Base-by-base conservation (phyloP, 768 basidiomycete species). In the Tricholoma hemisulphureum region DNA sequence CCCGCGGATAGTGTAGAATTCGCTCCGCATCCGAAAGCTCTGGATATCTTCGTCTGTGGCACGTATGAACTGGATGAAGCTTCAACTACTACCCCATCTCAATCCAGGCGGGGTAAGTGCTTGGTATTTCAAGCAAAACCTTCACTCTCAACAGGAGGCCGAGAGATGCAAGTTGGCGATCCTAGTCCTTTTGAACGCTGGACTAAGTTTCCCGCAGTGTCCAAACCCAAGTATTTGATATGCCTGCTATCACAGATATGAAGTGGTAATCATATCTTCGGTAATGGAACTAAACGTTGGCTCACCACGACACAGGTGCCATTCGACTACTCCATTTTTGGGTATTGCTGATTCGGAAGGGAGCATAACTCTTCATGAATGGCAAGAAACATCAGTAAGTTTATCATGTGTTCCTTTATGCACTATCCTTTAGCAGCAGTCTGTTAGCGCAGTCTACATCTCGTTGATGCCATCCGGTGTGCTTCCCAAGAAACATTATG, bases 1-100 rank as follows among this genome's bases (percentile, higher is more conserved):
- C 93, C 93, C 9, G 95, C 94, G 20, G 95, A 97, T 71, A 85
- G 89, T 10, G 80, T 94, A 55, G 97, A 98, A 65, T 98, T 95
- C 69, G 95, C 92, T 63, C 95, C 95, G 4, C 82, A 82, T 56
- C 77, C 79, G 11, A 74, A 75, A 23, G 78, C 77, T 50, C 73
- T 77, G 2, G 75, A 88, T 62, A 72, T 97, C 24, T 81, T 98
- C 58, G 89, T 88, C 2, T 93, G 93, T 64, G 96, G 96, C 20
- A 98, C 96, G 0, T 99, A 99, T 74, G 86, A 92, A 63, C 80
- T 98, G 20, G 77, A 86, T 29, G 75, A 74, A 56, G 61, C 63
- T 56, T 53, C 61, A 26, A 43, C 39, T n/a, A 23, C 55, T 31
- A 46, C 39, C 52, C 41, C 57, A 26, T 53, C 51, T 35, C 81